phyloP scores from a whole-genome alignment of 805 yeast species.

The Kluyveromyces siamensis region DNA sequence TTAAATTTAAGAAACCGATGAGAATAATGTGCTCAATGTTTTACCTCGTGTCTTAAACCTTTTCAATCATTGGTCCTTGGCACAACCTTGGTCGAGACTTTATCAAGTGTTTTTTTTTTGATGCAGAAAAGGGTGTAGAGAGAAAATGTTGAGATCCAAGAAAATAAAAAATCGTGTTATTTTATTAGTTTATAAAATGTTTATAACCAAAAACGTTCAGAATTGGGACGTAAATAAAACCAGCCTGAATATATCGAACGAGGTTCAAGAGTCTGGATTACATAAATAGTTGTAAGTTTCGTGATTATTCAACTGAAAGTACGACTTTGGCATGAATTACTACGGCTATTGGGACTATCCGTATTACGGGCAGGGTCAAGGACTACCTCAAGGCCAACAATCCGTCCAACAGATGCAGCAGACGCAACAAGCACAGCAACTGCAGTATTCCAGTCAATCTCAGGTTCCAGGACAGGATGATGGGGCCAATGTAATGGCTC shows the following conservation, averaged over 20 bases:
- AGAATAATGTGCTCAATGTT: too few relatives aligned
- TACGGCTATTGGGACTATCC: conserved; percentile 6
- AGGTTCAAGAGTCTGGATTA: background rate
- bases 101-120: too few relatives aligned
- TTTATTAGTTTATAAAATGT: background rate
- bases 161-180: background rate
- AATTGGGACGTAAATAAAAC: background rate
- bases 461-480: conserved; percentile 1
- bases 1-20: too few relatives aligned
- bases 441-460: background rate
- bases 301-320: background rate
- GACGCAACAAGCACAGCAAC: background rate
- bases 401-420: conserved; percentile 3
- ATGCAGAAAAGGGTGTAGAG: background rate
- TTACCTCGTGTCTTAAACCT: too few relatives aligned
- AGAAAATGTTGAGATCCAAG: background rate
- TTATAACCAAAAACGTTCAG: background rate
- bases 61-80: too few relatives aligned
- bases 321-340: background rate
- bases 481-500: conserved; percentile 4
- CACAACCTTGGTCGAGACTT: too few relatives aligned
- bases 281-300: background rate
- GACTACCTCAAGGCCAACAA: conserved; percentile 2
- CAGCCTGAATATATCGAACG: background rate
- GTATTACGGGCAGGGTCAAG: conserved; percentile 6